Percentiles rank a stretch among this genome's conserved stretches.
phyloP scores from a whole-genome alignment of 2,329 filamentous ascomycete species.

The Thyridium curvatum region DNA sequence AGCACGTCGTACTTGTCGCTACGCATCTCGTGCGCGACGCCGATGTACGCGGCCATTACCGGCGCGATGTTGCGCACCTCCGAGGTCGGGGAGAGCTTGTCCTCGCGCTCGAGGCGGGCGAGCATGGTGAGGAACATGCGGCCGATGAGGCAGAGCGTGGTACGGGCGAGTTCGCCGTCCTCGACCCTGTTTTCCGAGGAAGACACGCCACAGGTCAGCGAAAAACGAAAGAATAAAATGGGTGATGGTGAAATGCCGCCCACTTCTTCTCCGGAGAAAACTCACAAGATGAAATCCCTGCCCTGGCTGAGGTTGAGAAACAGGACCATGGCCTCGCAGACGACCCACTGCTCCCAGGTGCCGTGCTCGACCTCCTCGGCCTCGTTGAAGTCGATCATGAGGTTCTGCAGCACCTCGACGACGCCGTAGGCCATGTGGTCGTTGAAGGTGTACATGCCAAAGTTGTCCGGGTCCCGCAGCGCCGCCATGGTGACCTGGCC shows the following conservation, averaged over 20 bases:
- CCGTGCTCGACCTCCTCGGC: constrained; percentile 18
- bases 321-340: constrained; percentile 29
- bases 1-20: too few species aligned
- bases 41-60: constrained; percentile 29
- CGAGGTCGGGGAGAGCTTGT: constrained; percentile 22
- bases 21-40: constrained; percentile 9
- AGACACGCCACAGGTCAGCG: too few species aligned
- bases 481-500: constrained; percentile 10
- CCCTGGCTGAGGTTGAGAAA: constrained; percentile 16
- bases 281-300: constrained; percentile 12
- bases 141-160: constrained; percentile 14
- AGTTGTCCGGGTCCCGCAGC: constrained; percentile 27
- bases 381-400: constrained; percentile 27
- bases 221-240: too few species aligned
- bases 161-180: constrained; percentile 15
- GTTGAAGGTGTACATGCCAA: constrained; percentile 35
- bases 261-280: background rate
- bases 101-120: constrained; percentile 23
- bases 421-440: constrained; percentile 31
- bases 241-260: too few species aligned
- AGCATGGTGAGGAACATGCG: constrained; percentile 32
- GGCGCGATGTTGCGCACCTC: constrained; percentile 28
- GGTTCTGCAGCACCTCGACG: constrained; percentile 35
- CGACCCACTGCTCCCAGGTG: constrained; percentile 27
- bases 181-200: constrained; percentile 14